Evolutionary conservation across 306 rosid species (phyloP).

Genomic region (Vigna unguiculata): DNA sequence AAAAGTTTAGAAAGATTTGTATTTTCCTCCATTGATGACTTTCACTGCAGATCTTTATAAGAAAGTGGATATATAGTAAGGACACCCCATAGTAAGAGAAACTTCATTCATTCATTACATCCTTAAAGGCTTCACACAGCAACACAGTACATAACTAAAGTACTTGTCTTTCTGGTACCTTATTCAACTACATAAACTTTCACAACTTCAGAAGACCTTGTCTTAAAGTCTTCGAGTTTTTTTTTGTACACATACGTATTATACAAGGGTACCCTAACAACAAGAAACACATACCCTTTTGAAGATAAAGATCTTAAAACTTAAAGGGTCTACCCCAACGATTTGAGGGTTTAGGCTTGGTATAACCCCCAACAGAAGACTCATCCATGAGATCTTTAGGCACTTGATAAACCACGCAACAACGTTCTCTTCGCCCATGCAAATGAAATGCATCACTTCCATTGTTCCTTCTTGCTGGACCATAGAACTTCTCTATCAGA

Average conservation of each 20-base stretch:
- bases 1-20: too few species aligned
- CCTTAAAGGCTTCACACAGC: neutral
- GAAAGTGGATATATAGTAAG: neutral
- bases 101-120: neutral
- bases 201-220: conserved; percentile 38
- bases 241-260: neutral
- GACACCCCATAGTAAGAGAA: neutral
- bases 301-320: conserved; percentile 25
- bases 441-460: neutral
- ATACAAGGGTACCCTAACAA: neutral
- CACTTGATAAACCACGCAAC: conserved; percentile 22
- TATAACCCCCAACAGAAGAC: neutral
- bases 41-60: too few species aligned
- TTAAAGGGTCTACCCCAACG: conserved; percentile 45
- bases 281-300: neutral
- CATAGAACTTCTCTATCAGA: conserved; percentile 37
- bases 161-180: too few species aligned
- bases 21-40: too few species aligned
- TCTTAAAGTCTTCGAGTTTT: conserved; percentile 37
- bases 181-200: neutral
- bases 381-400: neutral
- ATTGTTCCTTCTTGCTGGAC: conserved; percentile 1
- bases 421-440: conserved; percentile 4
- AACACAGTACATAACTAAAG: neutral
- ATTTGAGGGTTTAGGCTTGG: conserved; percentile 40